Conservation (phyloP, 2,329 filamentous ascomycete species). For the Pestalotiopsis fici region DNA sequence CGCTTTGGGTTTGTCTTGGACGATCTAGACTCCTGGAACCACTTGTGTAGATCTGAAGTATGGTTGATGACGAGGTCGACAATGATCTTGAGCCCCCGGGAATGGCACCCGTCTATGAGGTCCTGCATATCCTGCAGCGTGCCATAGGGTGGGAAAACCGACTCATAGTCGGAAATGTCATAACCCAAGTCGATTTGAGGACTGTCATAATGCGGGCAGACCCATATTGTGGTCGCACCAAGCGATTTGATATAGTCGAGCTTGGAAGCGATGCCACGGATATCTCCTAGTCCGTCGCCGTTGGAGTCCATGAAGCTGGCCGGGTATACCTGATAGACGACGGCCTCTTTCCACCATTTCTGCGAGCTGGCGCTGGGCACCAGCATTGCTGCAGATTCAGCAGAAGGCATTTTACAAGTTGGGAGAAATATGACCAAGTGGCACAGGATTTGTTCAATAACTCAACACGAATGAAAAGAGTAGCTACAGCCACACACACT, state of each 20-base stretch:
- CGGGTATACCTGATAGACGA: slow-evolving; percentile 10
- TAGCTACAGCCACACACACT: too few relatives aligned
- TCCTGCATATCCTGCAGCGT: slow-evolving; percentile 9
- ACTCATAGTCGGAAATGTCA: slow-evolving; percentile 61
- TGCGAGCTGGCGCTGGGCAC: background rate
- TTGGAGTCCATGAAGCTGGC: slow-evolving; percentile 6
- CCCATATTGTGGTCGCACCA: slow-evolving; percentile 53
- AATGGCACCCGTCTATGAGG: slow-evolving; percentile 9
- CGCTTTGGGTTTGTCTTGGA: slow-evolving; percentile 50
- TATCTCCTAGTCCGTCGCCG: slow-evolving; percentile 12
- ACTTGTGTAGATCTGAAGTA: slow-evolving; percentile 43
- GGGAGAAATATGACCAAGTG: too few relatives aligned
- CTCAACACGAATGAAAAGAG: too few relatives aligned
- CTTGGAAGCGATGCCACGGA: slow-evolving; percentile 54
- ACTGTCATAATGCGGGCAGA: slow-evolving; percentile 32
- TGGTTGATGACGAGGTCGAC: slow-evolving; percentile 32
- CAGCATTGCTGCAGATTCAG: background rate
- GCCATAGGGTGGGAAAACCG: slow-evolving; percentile 7
- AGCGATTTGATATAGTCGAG: slow-evolving; percentile 52
- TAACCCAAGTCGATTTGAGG: slow-evolving; percentile 67
- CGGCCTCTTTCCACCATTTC: slow-evolving; percentile 10
- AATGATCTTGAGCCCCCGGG: slow-evolving; percentile 11
- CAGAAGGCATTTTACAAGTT: background rate
- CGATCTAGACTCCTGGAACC: slow-evolving; percentile 58
- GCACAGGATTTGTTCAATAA: too few relatives aligned